A percentile compares a stretch with the other conserved stretches of the same genome.
phyloP scores from a whole-genome alignment of 1,284 basidiomycete species.

The Porogramme epimiltina region DNA sequence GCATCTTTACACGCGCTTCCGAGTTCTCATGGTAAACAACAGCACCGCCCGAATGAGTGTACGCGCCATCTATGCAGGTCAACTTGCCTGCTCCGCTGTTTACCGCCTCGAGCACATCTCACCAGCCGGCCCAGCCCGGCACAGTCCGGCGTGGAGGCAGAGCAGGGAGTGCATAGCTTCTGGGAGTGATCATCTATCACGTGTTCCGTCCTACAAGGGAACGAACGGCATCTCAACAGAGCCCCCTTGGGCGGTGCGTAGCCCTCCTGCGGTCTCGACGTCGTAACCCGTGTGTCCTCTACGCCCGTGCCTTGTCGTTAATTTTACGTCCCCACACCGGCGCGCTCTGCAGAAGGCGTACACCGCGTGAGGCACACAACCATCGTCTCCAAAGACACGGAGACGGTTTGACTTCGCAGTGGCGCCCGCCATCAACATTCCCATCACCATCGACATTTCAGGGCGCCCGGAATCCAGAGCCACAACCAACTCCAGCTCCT shows the following conservation, averaged over 20 bases:
- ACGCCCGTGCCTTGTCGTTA: slow-evolving; percentile 5
- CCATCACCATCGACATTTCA: background rate
- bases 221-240: slow-evolving; percentile 22
- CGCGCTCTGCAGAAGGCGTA: background rate
- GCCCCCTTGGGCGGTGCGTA: slow-evolving; percentile 12
- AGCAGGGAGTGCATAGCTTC: slow-evolving; percentile 10
- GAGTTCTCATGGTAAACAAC: slow-evolving; percentile 19
- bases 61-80: slow-evolving; percentile 4
- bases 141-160: background rate
- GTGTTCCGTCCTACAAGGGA: slow-evolving; percentile 17
- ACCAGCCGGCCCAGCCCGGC: slow-evolving; percentile 8
- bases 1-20: slow-evolving; percentile 11
- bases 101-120: slow-evolving; percentile 6
- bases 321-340: background rate
- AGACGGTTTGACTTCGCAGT: background rate
- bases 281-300: slow-evolving; percentile 1
- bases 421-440: background rate
- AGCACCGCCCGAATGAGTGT: slow-evolving; percentile 15
- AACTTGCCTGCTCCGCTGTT: background rate
- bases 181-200: slow-evolving; percentile 23
- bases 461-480: too few relatives aligned
- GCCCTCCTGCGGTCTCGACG: background rate
- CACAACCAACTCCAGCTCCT: too few relatives aligned
- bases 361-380: background rate
- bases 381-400: too few relatives aligned